A percentile compares a stretch with the other conserved stretches of the same genome.
Conservation (phyloP, 495 filamentous ascomycete genomes). For the Xeromyces bisporus region DNA sequence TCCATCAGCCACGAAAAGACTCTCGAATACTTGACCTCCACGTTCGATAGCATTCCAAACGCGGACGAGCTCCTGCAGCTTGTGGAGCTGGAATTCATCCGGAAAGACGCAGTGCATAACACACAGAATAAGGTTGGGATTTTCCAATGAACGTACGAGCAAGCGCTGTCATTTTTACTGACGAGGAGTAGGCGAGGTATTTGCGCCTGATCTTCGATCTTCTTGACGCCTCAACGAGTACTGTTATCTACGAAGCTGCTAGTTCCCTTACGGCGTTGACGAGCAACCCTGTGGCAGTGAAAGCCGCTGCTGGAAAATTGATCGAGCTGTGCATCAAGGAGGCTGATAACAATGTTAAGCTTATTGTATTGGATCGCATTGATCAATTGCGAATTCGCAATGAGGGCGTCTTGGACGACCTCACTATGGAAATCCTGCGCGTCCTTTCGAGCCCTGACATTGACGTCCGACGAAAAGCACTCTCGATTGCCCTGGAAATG, state of each 20-base stretch:
- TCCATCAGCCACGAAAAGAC: constrained; percentile 89
- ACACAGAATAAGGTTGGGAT: constrained; percentile 67
- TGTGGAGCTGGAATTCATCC: constrained; percentile 88
- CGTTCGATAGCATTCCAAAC: constrained; percentile 87
- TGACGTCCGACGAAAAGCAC: constrained; percentile 84
- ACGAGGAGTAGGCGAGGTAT: constrained; percentile 53
- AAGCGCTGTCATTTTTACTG: constrained; percentile 7
- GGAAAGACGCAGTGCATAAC: constrained; percentile 94
- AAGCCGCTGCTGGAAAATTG: constrained; percentile 88
- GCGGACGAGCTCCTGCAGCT: constrained; percentile 88
- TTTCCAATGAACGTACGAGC: constrained; percentile 1
- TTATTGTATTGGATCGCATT: constrained; percentile 91
- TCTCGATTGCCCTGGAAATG: constrained; percentile 89
- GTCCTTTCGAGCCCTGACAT: constrained; percentile 95
- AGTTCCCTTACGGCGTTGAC: constrained; percentile 90
- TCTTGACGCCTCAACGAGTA: constrained; percentile 79
- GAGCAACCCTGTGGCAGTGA: constrained; percentile 92
- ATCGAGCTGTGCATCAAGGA: constrained; percentile 95
- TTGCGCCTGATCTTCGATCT: constrained; percentile 92
- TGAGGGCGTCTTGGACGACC: constrained; percentile 81
- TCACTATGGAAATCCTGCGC: constrained; percentile 95
- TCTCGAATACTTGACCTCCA: constrained; percentile 71
- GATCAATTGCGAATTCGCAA: constrained; percentile 83
- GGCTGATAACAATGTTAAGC: constrained; percentile 96
- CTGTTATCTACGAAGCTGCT: constrained; percentile 96